These are phyloP conservation scores for Kwoniella mangroviensis DNA, from an alignment of 768 basidiomycete genomes.

Conservation along the genomic window DNA sequence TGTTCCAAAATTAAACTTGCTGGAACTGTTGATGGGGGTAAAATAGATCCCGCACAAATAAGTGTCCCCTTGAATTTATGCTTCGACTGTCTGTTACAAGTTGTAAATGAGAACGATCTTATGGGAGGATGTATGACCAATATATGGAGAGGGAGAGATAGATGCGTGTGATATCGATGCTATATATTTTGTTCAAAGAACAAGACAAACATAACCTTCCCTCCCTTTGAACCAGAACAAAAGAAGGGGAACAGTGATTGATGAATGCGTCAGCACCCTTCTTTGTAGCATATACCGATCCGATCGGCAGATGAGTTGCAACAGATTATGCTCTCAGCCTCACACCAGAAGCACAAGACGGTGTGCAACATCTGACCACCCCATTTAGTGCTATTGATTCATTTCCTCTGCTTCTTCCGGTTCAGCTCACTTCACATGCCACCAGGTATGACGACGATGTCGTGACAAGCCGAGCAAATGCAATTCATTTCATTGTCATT, in stretches of 20 bases:
- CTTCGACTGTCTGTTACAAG: too few species aligned
- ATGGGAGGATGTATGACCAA: too few species aligned
- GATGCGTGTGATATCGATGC: too few species aligned
- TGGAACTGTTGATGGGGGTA: background rate
- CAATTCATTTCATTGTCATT: constrained; percentile 24
- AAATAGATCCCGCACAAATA: too few species aligned
- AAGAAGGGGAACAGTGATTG: constrained; percentile 6
- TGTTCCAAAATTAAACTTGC: background rate
- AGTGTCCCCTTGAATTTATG: too few species aligned
- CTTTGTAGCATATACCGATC: constrained; percentile 1
- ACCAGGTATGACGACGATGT: background rate
- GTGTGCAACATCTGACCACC: too few species aligned
- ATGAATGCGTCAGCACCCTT: background rate
- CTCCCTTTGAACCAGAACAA: constrained; percentile 16
- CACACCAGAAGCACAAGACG: too few species aligned
- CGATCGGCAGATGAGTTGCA: background rate
- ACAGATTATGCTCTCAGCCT: background rate
- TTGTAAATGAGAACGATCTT: too few species aligned
- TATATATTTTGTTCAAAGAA: background rate
- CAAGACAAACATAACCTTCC: background rate
- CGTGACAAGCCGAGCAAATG: constrained; percentile 10
- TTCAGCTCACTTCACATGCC: background rate
- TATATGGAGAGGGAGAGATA: too few species aligned
- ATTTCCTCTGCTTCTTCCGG: background rate
- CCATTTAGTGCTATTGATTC: too few species aligned